Evolutionary conservation across 2,329 filamentous ascomycete genomes (phyloP), one percentile per base, ranked within the genome.

Genomic region (Helicocarpus griseus): DNA sequence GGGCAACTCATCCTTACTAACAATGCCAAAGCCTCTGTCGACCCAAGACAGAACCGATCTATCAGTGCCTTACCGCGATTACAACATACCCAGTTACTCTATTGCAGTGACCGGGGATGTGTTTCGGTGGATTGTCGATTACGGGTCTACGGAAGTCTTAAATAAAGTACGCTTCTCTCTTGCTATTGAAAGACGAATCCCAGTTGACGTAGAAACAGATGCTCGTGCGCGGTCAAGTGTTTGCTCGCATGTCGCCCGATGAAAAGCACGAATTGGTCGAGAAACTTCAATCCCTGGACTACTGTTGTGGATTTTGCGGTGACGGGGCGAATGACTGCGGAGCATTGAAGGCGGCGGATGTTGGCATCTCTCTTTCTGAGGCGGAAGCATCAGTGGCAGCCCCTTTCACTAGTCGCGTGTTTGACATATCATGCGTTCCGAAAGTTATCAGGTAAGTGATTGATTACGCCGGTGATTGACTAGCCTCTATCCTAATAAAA

Each of bases 281-380:
- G 67, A 98, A 96, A 67, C 77, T 98, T 3, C 94, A 98, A 66
- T 91, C 87, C 60, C 89, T 98, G 57, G 91, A 90, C 65, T 98
- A 96, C 68, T 95, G 87, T 60, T 88, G 83, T 58, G 93, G 93
- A 26, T 98, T 98, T 71, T 98, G 93, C 62, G 93, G 93, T 41
- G 93, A 98, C 65, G 93, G 93, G 38, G 93, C 93, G 24, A 98
- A 98, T 64, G 93, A 98, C 67, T 98, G 93, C 60, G 93, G 91
- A 58, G 94, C 93, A 5, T 75, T 98, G 56, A 98, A 97, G 70
- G 93, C 93, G 29, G 93, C 93, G 49, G 93, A 98, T 67, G 93
- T 98, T 28, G 93, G 93, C 26, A 96, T 98, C 44, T 97, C 91
- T 0, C 78, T 98, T 0, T 97, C 91, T 0, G 93, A 98, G 69